Evolutionary conservation across 2,329 filamentous ascomycete genomes (phyloP).

Genomic region (Pseudocercospora musae): DNA sequence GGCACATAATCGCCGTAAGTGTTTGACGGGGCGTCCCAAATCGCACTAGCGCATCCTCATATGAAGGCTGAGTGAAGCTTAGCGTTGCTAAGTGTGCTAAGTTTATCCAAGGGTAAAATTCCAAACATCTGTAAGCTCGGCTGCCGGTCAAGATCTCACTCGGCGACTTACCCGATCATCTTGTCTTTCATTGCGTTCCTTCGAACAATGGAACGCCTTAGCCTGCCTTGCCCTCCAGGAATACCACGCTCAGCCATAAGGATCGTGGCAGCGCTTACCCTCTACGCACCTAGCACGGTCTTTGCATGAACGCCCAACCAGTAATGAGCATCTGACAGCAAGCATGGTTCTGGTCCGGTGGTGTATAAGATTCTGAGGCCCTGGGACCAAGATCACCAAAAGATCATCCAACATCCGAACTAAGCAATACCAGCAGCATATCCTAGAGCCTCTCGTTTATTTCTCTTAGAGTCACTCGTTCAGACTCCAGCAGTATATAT

Average conservation of each 20-base stretch:
- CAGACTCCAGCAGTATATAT: conserved; percentile 6
- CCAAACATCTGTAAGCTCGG: background rate
- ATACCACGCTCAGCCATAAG: background rate
- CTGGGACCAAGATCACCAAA: conserved; percentile 6
- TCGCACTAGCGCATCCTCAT: background rate
- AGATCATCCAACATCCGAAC: conserved; percentile 4
- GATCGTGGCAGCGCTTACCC: background rate
- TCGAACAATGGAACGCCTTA: conserved; percentile 1
- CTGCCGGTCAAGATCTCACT: background rate
- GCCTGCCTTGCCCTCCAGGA: background rate
- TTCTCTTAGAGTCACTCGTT: conserved; percentile 15
- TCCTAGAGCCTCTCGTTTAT: conserved; percentile 7
- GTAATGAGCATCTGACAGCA: background rate
- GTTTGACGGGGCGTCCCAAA: background rate
- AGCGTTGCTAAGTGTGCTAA: background rate
- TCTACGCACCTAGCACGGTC: background rate
- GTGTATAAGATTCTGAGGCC: conserved; percentile 6
- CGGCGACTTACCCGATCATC: conserved; percentile 4
- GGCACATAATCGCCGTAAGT: background rate
- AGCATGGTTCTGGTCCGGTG: background rate
- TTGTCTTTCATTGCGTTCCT: background rate
- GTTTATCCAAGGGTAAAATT: background rate
- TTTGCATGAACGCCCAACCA: background rate
- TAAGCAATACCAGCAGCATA: conserved; percentile 2
- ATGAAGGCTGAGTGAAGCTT: background rate